Conservation (phyloP, 2,329 filamentous ascomycete genomes). For the Pseudogymnoascus sp. region DNA sequence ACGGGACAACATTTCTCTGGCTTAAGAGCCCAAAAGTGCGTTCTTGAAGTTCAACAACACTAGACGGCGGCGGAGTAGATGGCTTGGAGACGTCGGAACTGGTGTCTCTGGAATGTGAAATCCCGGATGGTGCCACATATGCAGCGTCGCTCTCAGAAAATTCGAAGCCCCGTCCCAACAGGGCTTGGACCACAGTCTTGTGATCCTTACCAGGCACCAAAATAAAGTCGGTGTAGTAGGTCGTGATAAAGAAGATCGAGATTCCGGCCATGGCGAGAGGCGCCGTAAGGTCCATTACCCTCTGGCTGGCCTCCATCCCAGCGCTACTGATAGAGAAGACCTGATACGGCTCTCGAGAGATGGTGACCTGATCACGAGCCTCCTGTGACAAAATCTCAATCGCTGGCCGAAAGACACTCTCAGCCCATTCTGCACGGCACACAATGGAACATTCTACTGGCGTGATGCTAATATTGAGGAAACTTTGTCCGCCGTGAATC, state of each 20-base stretch:
- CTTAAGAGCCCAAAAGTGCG: slow-evolving; percentile 80
- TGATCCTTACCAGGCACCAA: slow-evolving; percentile 73
- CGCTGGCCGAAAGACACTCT: slow-evolving; percentile 65
- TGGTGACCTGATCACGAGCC: slow-evolving; percentile 49
- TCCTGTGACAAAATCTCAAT: slow-evolving; percentile 54
- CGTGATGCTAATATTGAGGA: slow-evolving; percentile 89
- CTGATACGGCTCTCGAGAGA: slow-evolving; percentile 77
- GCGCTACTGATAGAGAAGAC: slow-evolving; percentile 85
- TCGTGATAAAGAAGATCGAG: slow-evolving; percentile 97
- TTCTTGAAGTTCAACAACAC: slow-evolving; percentile 68
- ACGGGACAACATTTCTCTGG: slow-evolving; percentile 65
- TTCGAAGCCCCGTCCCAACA: slow-evolving; percentile 73
- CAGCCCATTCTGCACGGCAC: slow-evolving; percentile 68
- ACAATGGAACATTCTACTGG: slow-evolving; percentile 89
- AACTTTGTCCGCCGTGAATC: slow-evolving; percentile 57
- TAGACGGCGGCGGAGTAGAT: slow-evolving; percentile 68
- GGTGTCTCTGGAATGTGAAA: slow-evolving; percentile 29
- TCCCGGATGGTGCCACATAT: slow-evolving; percentile 48
- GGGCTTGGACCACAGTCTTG: slow-evolving; percentile 63
- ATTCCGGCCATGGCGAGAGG: slow-evolving; percentile 87
- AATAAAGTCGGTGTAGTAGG: slow-evolving; percentile 96
- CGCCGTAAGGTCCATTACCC: slow-evolving; percentile 84
- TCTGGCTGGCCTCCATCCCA: slow-evolving; percentile 81
- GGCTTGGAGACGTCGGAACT: slow-evolving; percentile 40
- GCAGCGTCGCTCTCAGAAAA: slow-evolving; percentile 65